Base-by-base conservation (phyloP, 192 early-diverging fungal species). In the Obelidium mucronatum region DNA sequence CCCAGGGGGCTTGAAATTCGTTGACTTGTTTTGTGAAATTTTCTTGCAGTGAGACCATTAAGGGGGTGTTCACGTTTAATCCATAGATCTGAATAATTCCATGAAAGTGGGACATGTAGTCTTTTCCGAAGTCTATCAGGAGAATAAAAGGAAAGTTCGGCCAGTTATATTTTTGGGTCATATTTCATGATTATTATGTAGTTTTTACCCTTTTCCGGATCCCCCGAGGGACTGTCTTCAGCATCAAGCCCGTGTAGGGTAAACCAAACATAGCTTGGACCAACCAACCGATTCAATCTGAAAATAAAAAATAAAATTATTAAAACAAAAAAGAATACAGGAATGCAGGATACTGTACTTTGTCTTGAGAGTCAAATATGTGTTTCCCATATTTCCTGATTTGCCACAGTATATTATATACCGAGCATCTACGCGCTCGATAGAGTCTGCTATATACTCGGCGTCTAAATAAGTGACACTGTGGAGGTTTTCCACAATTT, bases 281-380 rank as follows among this genome's bases (percentile, higher is more conserved):
- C 56, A 59, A 59, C 56, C 11, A 59, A 24, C 31, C 56, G n/a
- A 11, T 59, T 6, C 56, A 59, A 22, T 59, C 56, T 59, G 24
- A 31, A 19, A 31, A 59, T 22, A 6, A 8, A 11, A n/a, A n/a
- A n/a, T n/a, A n/a, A n/a, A n/a, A n/a, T n/a, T n/a, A n/a, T n/a
- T n/a, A n/a, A n/a, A n/a, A n/a, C n/a, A 59, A 15, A 48, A 30
- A n/a, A n/a, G n/a, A n/a, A n/a, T n/a, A n/a, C n/a, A n/a, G n/a
- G n/a, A n/a, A n/a, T n/a, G n/a, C n/a, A n/a, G n/a, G n/a, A n/a
- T n/a, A n/a, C n/a, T n/a, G n/a, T n/a, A n/a, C n/a, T n/a, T n/a
- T n/a, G n/a, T n/a, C n/a, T n/a, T n/a, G n/a, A n/a, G n/a, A 15
- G 44, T 48, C 8, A 48, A 19, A 48, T 48, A 48, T 19, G 19